Evolutionary conservation across 1,139 yeast genomes (phyloP).

Genomic region (Saccharomyces hybrid): DNA sequence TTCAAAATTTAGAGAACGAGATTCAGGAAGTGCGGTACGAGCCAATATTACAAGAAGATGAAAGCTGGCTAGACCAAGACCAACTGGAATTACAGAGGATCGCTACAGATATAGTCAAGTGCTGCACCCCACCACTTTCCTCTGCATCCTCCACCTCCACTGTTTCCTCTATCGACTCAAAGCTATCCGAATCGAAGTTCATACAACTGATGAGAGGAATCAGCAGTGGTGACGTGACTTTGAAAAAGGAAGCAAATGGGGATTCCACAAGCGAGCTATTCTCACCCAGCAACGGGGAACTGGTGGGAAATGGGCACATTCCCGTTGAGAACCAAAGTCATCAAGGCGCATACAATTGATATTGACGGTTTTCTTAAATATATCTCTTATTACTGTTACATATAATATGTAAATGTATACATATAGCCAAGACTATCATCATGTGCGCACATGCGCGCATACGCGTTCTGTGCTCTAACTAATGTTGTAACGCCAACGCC

Average conservation of each 20-base stretch:
- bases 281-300: conserved; percentile 20
- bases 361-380: background rate
- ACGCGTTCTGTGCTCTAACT: background rate
- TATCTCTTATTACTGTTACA: background rate
- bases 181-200: conserved; percentile 25
- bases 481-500: background rate
- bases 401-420: background rate
- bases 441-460: background rate
- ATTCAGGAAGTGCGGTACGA: conserved; percentile 8
- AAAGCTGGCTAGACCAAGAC: conserved; percentile 13
- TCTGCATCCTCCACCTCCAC: conserved; percentile 11
- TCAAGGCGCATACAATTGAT: background rate
- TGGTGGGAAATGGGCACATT: conserved; percentile 24
- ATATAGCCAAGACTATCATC: background rate
- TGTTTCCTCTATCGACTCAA: conserved; percentile 13
- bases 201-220: conserved; percentile 26
- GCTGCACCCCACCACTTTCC: conserved; percentile 1
- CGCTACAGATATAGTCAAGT: conserved; percentile 22
- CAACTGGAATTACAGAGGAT: conserved; percentile 22
- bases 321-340: conserved; percentile 6
- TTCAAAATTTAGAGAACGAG: conserved; percentile 20
- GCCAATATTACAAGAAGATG: background rate
- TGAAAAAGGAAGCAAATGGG: conserved; percentile 16
- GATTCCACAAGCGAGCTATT: background rate
- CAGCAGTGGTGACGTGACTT: conserved; percentile 28